Evolutionary conservation across 129 eudicot species (phyloP).

Genomic region (Saposhnikovia divaricata): DNA sequence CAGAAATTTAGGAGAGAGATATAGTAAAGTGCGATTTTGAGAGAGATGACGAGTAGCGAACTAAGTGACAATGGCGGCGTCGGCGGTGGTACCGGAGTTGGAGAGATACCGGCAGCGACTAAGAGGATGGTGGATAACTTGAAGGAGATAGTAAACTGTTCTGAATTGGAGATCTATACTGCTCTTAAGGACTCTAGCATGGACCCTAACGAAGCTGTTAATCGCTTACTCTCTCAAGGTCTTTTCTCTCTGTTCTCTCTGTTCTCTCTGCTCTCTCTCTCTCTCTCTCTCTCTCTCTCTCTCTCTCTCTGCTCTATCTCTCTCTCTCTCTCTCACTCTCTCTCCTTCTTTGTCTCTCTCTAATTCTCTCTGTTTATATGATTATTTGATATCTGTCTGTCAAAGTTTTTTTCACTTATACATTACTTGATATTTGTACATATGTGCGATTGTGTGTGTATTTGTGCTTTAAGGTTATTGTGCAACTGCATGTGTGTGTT

Average conservation of each 20-base stretch:
- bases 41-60: constrained; percentile 12
- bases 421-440: too few species aligned
- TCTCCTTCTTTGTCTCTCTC: too few species aligned
- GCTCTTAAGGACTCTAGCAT: constrained; percentile 49
- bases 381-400: too few species aligned
- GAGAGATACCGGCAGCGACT: constrained; percentile 27
- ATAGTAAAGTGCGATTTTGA: not conserved
- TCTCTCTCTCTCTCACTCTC: too few species aligned
- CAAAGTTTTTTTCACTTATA: too few species aligned
- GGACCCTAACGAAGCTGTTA: constrained; percentile 68
- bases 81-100: constrained; percentile 15
- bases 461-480: not conserved
- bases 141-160: constrained; percentile 50
- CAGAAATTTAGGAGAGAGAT: not conserved
- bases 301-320: not conserved
- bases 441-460: not conserved
- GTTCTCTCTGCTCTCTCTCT: not conserved
- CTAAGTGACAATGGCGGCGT: constrained; percentile 19
- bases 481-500: not conserved
- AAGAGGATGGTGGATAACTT: constrained; percentile 42
- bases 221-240: constrained; percentile 61
- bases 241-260: not conserved
- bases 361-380: too few species aligned
- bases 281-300: not conserved
- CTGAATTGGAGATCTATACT: constrained; percentile 53